Percentiles rank a stretch among this genome's conserved stretches.
Evolutionary conservation across 2,329 filamentous ascomycete genomes (phyloP).

Genomic region (Pseudogymnoascus sp.): DNA sequence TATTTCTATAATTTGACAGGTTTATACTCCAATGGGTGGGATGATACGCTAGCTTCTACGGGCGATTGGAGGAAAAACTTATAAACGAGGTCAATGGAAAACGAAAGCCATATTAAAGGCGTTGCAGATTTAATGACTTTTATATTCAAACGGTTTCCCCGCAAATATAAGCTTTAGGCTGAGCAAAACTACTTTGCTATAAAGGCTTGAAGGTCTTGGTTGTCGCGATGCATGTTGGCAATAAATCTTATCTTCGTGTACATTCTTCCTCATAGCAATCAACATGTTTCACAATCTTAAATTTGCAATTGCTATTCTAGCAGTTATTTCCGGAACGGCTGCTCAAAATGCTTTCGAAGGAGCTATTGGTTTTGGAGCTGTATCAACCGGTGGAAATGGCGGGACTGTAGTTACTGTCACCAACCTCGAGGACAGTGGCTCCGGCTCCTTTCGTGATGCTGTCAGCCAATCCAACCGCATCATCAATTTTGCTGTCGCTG

Average conservation of each 20-base stretch:
- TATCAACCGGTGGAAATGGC: constrained; percentile 37
- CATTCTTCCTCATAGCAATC: neutral
- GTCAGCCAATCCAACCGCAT: constrained; percentile 37
- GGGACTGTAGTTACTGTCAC: constrained; percentile 38
- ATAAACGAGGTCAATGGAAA: neutral
- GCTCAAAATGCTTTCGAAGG: constrained; percentile 34
- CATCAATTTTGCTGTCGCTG: constrained; percentile 38
- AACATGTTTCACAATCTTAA: neutral
- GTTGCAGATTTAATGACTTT: neutral
- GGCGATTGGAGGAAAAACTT: constrained; percentile 2
- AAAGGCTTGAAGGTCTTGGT: neutral
- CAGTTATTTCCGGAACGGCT: neutral
- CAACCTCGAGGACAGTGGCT: constrained; percentile 37
- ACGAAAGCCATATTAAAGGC: neutral
- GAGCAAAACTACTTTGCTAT: neutral
- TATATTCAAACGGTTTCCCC: neutral
- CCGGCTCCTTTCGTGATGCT: constrained; percentile 40
- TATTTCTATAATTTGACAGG: neutral
- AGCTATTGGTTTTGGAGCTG: constrained; percentile 39
- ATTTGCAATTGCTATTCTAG: neutral
- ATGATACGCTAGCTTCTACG: neutral
- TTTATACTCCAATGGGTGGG: neutral
- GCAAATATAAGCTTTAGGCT: neutral
- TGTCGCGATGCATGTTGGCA: neutral
- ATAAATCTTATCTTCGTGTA: neutral